phyloP scores from a whole-genome alignment of 1,284 basidiomycete species.

The Cutaneotrichosporon cavernicola region DNA sequence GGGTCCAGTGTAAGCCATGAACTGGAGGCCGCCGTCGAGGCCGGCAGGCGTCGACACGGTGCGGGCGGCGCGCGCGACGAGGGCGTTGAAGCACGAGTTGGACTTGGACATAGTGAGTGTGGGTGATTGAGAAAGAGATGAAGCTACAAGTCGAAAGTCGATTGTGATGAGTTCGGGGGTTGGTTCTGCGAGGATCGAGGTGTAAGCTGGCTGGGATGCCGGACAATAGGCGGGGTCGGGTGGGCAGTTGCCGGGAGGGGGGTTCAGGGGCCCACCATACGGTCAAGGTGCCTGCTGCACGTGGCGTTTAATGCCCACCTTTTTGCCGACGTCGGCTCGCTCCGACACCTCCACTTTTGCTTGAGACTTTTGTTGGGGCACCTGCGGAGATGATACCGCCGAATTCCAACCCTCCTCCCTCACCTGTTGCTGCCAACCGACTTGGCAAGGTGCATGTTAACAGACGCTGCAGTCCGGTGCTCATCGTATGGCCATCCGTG shows the following conservation, averaged over 20 bases:
- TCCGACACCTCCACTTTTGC: not conserved
- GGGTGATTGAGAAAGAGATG: slow-evolving; percentile 2
- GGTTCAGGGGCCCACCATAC: too few species aligned
- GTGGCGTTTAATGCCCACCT: slow-evolving; percentile 2
- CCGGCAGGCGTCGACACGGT: slow-evolving; percentile 42
- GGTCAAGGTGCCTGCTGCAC: not conserved
- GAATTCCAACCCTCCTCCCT: too few species aligned
- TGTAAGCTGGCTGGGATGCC: not conserved
- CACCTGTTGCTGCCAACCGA: too few species aligned
- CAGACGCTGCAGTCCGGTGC: too few species aligned
- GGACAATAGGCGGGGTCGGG: not conserved
- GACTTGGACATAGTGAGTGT: slow-evolving; percentile 15
- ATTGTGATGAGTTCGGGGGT: not conserved
- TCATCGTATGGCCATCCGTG: not conserved
- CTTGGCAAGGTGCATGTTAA: too few species aligned
- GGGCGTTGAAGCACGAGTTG: slow-evolving; percentile 6
- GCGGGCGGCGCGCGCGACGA: slow-evolving; percentile 36
- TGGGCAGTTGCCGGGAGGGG: not conserved
- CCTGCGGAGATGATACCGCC: too few species aligned
- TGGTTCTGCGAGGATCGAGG: not conserved
- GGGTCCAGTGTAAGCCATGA: slow-evolving; percentile 47
- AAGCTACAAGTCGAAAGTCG: not conserved
- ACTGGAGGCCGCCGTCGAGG: slow-evolving; percentile 49
- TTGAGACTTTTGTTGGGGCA: not conserved
- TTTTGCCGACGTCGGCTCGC: slow-evolving; percentile 6